Conservation (phyloP, 169 alveolate genomes). For the Cryptosporidium canis region DNA sequence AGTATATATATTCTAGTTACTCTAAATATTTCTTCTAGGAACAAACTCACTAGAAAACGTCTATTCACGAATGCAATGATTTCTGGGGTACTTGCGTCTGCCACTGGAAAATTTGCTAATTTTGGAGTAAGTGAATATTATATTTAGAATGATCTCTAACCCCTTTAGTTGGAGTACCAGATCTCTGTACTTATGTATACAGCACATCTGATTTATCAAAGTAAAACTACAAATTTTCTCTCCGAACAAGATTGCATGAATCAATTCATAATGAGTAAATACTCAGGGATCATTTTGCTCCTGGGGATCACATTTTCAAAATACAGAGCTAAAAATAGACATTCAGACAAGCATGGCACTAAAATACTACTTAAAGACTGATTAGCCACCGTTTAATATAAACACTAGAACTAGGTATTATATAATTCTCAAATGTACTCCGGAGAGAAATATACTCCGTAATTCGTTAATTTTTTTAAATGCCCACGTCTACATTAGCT, state of each 20-base stretch:
- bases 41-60: background rate
- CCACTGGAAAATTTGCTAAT: background rate
- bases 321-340: background rate
- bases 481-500: slow-evolving; percentile 19
- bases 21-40: background rate
- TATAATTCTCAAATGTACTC: background rate
- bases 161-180: background rate
- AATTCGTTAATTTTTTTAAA: background rate
- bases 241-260: background rate
- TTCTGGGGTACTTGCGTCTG: background rate
- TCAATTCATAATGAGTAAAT: background rate
- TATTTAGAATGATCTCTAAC: background rate
- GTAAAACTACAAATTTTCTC: background rate
- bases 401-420: background rate
- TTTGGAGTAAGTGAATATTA: background rate
- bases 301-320: slow-evolving; percentile 11
- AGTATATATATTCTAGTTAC: background rate
- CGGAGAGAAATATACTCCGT: background rate
- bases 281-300: background rate
- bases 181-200: background rate
- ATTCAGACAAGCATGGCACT: background rate
- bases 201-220: background rate
- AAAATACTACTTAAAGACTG: background rate
- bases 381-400: background rate
- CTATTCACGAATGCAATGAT: background rate